phyloP scores from a whole-genome alignment of 2,329 filamentous ascomycete genomes.

The Myriosclerotinia duriaeana region DNA sequence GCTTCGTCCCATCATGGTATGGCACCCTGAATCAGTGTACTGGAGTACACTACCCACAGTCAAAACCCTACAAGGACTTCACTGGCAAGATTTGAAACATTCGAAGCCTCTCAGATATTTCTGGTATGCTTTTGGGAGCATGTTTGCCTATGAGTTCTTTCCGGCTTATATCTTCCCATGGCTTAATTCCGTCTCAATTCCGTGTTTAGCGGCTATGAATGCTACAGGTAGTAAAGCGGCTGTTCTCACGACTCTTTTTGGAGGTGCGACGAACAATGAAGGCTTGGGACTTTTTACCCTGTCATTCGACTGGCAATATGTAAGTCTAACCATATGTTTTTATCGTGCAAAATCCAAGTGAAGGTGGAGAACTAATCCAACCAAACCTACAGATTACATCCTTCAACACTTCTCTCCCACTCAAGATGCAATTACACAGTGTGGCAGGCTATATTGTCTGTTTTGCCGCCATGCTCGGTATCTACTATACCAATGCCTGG shows the following conservation, averaged over 20 bases:
- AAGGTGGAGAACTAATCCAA: slow-evolving; percentile 16
- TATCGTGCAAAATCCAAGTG: slow-evolving; percentile 15
- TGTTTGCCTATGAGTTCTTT: slow-evolving; percentile 51
- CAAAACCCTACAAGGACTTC: slow-evolving; percentile 45
- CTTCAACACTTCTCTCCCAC: slow-evolving; percentile 52
- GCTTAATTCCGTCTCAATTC: slow-evolving; percentile 46
- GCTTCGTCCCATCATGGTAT: slow-evolving; percentile 48
- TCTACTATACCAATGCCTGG: slow-evolving; percentile 48
- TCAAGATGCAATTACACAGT: slow-evolving; percentile 51
- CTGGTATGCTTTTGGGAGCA: slow-evolving; percentile 44
- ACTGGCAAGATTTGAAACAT: slow-evolving; percentile 43
- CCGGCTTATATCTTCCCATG: slow-evolving; percentile 50
- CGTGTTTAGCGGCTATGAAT: slow-evolving; percentile 48
- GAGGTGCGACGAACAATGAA: slow-evolving; percentile 48
- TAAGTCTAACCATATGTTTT: slow-evolving; percentile 39
- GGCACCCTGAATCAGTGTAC: slow-evolving; percentile 52
- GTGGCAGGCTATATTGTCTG: slow-evolving; percentile 50
- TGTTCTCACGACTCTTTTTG: slow-evolving; percentile 50
- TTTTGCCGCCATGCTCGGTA: slow-evolving; percentile 49
- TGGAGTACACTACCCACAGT: slow-evolving; percentile 45
- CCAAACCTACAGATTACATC: slow-evolving; percentile 50
- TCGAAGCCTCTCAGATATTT: slow-evolving; percentile 46
- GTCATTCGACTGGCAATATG: slow-evolving; percentile 49
- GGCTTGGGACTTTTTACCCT: slow-evolving; percentile 46
- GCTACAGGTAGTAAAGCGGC: slow-evolving; percentile 36